A percentile compares a stretch with the other conserved stretches of the same genome.
phyloP scores from a whole-genome alignment of 306 rosid genomes.

The Quercus agrifolia region DNA sequence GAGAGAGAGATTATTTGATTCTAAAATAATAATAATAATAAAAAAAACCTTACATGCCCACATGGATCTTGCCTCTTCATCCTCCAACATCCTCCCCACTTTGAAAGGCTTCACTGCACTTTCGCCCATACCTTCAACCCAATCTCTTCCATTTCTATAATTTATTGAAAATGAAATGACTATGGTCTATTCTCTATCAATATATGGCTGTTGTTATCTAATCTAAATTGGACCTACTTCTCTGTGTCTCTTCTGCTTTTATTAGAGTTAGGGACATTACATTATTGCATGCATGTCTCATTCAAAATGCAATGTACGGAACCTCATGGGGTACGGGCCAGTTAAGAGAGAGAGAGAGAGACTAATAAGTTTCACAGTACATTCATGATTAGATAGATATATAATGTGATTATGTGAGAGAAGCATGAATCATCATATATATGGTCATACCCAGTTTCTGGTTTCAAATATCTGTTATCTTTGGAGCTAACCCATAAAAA shows the following conservation, averaged over 20 bases:
- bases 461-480: neutral
- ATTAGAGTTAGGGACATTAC: neutral
- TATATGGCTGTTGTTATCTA: neutral
- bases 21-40: neutral
- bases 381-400: neutral
- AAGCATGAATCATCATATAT: constrained; percentile 3
- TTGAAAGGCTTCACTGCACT: constrained; percentile 34
- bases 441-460: neutral
- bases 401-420: too few relatives aligned
- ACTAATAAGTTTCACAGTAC: constrained; percentile 17
- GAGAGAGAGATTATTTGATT: constrained; percentile 19
- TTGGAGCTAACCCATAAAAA: neutral
- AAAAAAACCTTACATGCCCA: constrained; percentile 23
- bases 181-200: neutral
- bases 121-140: constrained; percentile 42
- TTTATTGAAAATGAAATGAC: neutral
- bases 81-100: constrained; percentile 44
- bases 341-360: constrained; percentile 33
- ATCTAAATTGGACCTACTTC: constrained; percentile 27
- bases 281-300: constrained; percentile 17
- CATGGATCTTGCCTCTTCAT: constrained; percentile 73
- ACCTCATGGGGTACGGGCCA: constrained; percentile 57
- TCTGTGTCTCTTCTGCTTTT: constrained; percentile 1
- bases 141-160: neutral
- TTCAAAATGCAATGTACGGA: constrained; percentile 52